Evolutionary conservation across 1,139 yeast genomes (phyloP).

Genomic region (Arxiozyma telluris): DNA sequence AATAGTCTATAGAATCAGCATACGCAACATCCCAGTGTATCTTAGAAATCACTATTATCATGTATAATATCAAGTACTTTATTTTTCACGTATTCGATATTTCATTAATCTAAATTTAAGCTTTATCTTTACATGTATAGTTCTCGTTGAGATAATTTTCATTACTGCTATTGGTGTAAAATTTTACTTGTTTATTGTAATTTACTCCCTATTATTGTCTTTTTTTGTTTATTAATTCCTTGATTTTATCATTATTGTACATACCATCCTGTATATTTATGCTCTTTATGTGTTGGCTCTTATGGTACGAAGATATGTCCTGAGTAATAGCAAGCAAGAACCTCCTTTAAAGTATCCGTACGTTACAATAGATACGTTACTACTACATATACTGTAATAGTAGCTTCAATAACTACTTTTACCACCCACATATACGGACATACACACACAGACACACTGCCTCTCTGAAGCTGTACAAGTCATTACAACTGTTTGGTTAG

Average conservation of each 20-base stretch:
- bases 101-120: not conserved
- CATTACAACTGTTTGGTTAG: not conserved
- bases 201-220: not conserved
- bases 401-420: not conserved
- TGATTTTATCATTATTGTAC: not conserved
- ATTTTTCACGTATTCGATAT: no score
- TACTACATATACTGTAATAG: not conserved
- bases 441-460: no score
- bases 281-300: conserved; percentile 4
- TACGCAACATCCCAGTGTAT: not conserved
- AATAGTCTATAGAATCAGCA: not conserved
- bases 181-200: no score
- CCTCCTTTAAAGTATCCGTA: no score
- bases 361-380: no score
- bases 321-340: no score
- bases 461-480: not conserved
- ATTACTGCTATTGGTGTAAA: no score
- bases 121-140: not conserved
- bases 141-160: not conserved
- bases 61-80: not conserved
- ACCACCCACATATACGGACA: not conserved
- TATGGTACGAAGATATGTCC: not conserved
- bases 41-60: not conserved
- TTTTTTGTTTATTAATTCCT: no score
- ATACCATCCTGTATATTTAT: conserved; percentile 3